Percentiles rank a stretch among this genome's conserved stretches.
phyloP scores from a whole-genome alignment of 129 eudicot genomes.

The Artemisia argyi region DNA sequence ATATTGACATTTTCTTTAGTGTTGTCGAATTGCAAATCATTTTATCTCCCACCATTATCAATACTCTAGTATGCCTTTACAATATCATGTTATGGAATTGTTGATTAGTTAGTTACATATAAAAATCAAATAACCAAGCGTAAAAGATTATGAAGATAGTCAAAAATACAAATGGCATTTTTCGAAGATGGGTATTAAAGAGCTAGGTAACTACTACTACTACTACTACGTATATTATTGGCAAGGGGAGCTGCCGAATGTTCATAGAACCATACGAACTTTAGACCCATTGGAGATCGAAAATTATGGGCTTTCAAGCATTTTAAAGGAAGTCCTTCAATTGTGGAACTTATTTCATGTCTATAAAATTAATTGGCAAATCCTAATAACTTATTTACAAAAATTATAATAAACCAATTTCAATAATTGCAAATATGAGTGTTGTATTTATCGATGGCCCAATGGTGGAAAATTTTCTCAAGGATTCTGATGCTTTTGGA shows the following conservation, averaged over 20 bases:
- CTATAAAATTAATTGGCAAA: slow-evolving; percentile 22
- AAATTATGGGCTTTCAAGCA: slow-evolving; percentile 35
- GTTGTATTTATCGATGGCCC: slow-evolving; percentile 49
- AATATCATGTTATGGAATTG: too few relatives aligned
- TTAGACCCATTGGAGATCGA: slow-evolving; percentile 22
- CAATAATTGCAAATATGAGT: slow-evolving; percentile 42
- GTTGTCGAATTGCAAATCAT: too few relatives aligned
- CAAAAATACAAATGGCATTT: too few relatives aligned
- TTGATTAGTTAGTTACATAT: too few relatives aligned
- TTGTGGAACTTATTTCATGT: slow-evolving; percentile 24
- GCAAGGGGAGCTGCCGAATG: slow-evolving; percentile 12
- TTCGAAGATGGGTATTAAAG: too few relatives aligned
- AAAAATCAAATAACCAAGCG: too few relatives aligned
- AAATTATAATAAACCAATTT: not conserved
- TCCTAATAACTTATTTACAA: not conserved
- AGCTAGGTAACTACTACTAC: too few relatives aligned
- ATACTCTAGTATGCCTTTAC: too few relatives aligned
- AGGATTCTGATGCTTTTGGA: slow-evolving; percentile 39
- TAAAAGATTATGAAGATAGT: too few relatives aligned
- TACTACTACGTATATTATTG: not conserved
- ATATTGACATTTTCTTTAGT: too few relatives aligned
- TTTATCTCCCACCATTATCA: too few relatives aligned
- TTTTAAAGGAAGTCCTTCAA: slow-evolving; percentile 33
- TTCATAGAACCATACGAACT: slow-evolving; percentile 19
- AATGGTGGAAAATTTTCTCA: slow-evolving; percentile 44